A percentile compares a stretch with the other conserved stretches of the same genome.
Conservation (phyloP, 768 basidiomycete genomes). For the Symmetrospora coprosmae region DNA sequence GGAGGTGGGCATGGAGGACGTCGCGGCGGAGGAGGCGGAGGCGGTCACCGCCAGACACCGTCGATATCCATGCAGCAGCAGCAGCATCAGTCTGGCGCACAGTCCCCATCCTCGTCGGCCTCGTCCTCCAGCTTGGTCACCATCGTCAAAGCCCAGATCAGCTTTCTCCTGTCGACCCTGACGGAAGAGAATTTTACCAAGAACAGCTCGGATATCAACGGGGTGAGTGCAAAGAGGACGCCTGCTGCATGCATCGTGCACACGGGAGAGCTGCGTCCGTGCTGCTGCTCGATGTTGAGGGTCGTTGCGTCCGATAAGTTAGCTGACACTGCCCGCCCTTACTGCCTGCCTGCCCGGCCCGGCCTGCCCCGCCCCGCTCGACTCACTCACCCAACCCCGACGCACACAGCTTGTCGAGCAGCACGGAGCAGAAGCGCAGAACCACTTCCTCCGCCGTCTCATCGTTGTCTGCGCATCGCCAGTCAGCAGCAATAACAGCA, state of each 20-base stretch:
- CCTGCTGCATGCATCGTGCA: too few species aligned
- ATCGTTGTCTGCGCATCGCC: slow-evolving; percentile 56
- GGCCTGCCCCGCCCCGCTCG: too few species aligned
- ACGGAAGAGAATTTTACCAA: slow-evolving; percentile 94
- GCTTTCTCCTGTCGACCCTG: slow-evolving; percentile 86
- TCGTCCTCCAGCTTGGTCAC: slow-evolving; percentile 1
- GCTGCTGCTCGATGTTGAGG: too few species aligned
- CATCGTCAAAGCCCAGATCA: slow-evolving; percentile 52
- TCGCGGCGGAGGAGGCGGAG: too few species aligned
- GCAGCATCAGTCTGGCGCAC: not conserved
- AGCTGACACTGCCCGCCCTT: too few species aligned
- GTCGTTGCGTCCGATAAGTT: too few species aligned
- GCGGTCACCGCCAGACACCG: too few species aligned
- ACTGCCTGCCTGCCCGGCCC: too few species aligned
- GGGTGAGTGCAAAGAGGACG: too few species aligned
- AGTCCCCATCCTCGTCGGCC: not conserved
- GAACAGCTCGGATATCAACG: slow-evolving; percentile 85
- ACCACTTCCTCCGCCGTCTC: slow-evolving; percentile 92
- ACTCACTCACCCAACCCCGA: too few species aligned
- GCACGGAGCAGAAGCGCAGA: slow-evolving; percentile 90
- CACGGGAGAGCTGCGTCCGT: too few species aligned
- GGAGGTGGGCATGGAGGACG: not conserved
- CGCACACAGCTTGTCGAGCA: slow-evolving; percentile 71
- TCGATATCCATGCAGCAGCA: too few species aligned
- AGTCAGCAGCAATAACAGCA: slow-evolving; percentile 37